Evolutionary conservation across 192 early-diverging fungal species (phyloP), one percentile per base, ranked within the genome.

Genomic region (Helicostylum pulchrum): DNA sequence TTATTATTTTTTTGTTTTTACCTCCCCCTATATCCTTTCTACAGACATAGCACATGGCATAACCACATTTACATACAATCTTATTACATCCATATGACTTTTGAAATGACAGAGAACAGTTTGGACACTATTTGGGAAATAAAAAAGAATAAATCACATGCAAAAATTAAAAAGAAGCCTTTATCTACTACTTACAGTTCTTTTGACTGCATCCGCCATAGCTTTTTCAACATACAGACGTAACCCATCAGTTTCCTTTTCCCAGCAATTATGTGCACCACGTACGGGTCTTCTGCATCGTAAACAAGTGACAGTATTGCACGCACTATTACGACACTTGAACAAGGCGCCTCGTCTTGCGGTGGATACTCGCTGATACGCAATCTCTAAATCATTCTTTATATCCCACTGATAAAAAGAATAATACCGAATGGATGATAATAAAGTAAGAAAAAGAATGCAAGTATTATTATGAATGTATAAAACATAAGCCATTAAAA

Each of bases 81-180:
- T 87, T 87, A 74, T 87, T 87, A 70, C 85, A 87, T 0, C 85
- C 85, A 69, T 76, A 74, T 32, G 78, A 63, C 50, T 85, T 85
- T 61, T 73, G 72, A 62, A 82, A 87, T 43, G 81, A 78, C 15
- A 85, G 49, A 31, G 58, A 67, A 65, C 85, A 87, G 3, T 50
- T 43, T 21, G 83, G 83, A 67, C 85, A 87, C 84, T 86, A 56
- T 4, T 7, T 23, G 3, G 10, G 11, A 17, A 43, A 26, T 21
- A 32, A 48, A 30, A 54, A 42, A n/a, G 8, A 32, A 15, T 44
- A 4, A 23, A 30, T 19, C 19, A 50, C 20, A n/a, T 2, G 15
- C 10, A 53, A 14, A 3, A n/a, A n/a, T n/a, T n/a, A n/a, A n/a
- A n/a, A n/a, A n/a, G n/a, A n/a, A n/a, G n/a, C n/a, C n/a, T n/a